Evolutionary conservation across 768 basidiomycete species (phyloP).

Genomic region (Epithele typhae): DNA sequence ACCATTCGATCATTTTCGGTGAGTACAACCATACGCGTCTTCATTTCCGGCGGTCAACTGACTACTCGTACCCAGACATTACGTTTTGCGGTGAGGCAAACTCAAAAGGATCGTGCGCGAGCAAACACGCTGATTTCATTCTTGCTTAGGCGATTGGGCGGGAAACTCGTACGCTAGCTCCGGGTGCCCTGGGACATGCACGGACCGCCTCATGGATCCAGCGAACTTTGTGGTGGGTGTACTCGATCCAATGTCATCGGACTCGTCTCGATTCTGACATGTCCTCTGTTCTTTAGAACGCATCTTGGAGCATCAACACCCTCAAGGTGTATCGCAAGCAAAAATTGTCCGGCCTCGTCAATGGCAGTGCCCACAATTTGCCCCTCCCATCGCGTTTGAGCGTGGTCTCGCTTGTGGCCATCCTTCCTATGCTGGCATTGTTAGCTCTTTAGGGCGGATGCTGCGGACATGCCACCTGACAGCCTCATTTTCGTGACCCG

Average conservation of each 20-base stretch:
- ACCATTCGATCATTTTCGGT: conserved; percentile 78
- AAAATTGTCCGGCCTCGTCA: conserved; percentile 34
- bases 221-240: conserved; percentile 62
- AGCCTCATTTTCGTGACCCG: too few relatives aligned
- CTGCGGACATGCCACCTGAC: not conserved
- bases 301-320: conserved; percentile 76
- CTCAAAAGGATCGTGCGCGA: conserved; percentile 14
- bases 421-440: conserved; percentile 3
- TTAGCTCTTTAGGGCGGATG: conserved; percentile 1
- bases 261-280: not conserved
- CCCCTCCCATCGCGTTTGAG: too few relatives aligned
- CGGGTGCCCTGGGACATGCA: conserved; percentile 72
- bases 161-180: conserved; percentile 75
- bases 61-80: conserved; percentile 48
- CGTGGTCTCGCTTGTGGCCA: conserved; percentile 3
- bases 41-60: not conserved
- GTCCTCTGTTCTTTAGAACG: conserved; percentile 47
- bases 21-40: conserved; percentile 22
- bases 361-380: conserved; percentile 8
- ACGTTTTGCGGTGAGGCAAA: conserved; percentile 65
- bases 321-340: conserved; percentile 72
- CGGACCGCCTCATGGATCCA: conserved; percentile 58
- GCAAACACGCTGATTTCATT: conserved; percentile 1
- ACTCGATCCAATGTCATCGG: not conserved
- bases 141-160: conserved; percentile 68